Conservation (phyloP, 2,329 filamentous ascomycete genomes). For the Alternaria atra region DNA sequence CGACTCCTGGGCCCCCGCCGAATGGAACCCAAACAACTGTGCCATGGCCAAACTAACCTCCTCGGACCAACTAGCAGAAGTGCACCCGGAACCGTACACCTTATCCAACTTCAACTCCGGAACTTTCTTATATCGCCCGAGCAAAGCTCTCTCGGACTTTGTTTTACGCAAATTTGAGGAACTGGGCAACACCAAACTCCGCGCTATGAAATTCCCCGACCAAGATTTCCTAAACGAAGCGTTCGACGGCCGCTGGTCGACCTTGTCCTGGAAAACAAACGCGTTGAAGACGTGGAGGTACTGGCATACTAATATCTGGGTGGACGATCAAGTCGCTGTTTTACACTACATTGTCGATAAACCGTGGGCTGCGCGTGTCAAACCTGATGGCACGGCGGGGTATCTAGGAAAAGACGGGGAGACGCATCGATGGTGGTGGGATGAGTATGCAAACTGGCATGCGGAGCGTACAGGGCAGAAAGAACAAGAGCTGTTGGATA, state of each 20-base stretch:
- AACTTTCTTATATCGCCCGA: slow-evolving; percentile 61
- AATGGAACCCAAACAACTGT: slow-evolving; percentile 61
- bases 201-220: slow-evolving; percentile 61
- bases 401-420: slow-evolving; percentile 61
- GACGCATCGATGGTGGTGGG: slow-evolving; percentile 65
- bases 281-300: slow-evolving; percentile 64
- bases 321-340: slow-evolving; percentile 58
- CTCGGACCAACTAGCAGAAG: slow-evolving; percentile 41
- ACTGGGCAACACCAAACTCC: slow-evolving; percentile 45
- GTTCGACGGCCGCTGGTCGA: slow-evolving; percentile 56
- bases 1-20: slow-evolving; percentile 60
- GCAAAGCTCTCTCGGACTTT: slow-evolving; percentile 47
- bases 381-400: slow-evolving; percentile 55
- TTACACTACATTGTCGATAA: slow-evolving; percentile 66
- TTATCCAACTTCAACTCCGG: slow-evolving; percentile 62
- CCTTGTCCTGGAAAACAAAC: slow-evolving; percentile 61
- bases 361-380: slow-evolving; percentile 60
- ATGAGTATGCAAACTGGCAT: slow-evolving; percentile 55
- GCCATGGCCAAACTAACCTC: slow-evolving; percentile 56
- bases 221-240: slow-evolving; percentile 64
- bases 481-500: slow-evolving; percentile 28
- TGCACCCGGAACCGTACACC: slow-evolving; percentile 48
- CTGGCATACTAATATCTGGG: slow-evolving; percentile 62
- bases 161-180: slow-evolving; percentile 55
- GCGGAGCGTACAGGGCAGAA: slow-evolving; percentile 32